These are phyloP conservation scores for Basipetospora chlamydospora DNA, from an alignment of 2,329 filamentous ascomycete genomes.

Conservation along the genomic window DNA sequence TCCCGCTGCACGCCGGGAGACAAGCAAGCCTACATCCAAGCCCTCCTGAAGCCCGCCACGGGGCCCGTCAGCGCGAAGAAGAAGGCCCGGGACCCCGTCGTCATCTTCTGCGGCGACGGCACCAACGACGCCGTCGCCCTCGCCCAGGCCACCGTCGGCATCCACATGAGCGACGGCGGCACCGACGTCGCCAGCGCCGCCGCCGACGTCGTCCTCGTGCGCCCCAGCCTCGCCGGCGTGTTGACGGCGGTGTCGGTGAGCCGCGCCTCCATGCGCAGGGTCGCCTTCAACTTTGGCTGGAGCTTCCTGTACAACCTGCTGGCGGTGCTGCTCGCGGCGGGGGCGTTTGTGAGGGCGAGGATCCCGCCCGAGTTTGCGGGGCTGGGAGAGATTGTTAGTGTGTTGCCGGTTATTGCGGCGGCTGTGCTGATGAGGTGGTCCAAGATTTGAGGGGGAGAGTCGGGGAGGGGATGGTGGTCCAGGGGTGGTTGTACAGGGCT, in stretches of 20 bases:
- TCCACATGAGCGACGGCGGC: slow-evolving; percentile 44
- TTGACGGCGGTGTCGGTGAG: slow-evolving; percentile 42
- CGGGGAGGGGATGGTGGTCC: no score
- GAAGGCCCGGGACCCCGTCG: slow-evolving; percentile 10
- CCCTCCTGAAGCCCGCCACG: slow-evolving; percentile 12
- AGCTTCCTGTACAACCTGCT: slow-evolving; percentile 55
- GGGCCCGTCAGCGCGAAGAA: background rate
- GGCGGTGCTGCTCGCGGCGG: slow-evolving; percentile 51
- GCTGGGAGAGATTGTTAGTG: slow-evolving; percentile 59
- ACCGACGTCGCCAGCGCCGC: slow-evolving; percentile 52
- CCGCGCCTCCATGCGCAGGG: slow-evolving; percentile 27
- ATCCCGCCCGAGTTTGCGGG: slow-evolving; percentile 50
- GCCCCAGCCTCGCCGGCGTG: slow-evolving; percentile 36
- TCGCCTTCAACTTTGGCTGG: slow-evolving; percentile 58
- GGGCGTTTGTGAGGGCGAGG: slow-evolving; percentile 41
- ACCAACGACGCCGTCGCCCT: slow-evolving; percentile 67
- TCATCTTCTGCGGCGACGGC: slow-evolving; percentile 64
- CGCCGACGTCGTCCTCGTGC: slow-evolving; percentile 55
- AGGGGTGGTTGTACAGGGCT: no score
- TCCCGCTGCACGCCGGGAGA: slow-evolving; percentile 29
- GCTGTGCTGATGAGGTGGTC: slow-evolving; percentile 17
- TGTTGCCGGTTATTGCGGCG: slow-evolving; percentile 51
- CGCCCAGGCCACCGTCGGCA: slow-evolving; percentile 54
- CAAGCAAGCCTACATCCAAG: slow-evolving; percentile 29
- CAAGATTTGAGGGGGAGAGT: slow-evolving; percentile 13